Evolutionary conservation across 2,329 filamentous ascomycete genomes (phyloP).

Genomic region (Beauveria sp.): DNA sequence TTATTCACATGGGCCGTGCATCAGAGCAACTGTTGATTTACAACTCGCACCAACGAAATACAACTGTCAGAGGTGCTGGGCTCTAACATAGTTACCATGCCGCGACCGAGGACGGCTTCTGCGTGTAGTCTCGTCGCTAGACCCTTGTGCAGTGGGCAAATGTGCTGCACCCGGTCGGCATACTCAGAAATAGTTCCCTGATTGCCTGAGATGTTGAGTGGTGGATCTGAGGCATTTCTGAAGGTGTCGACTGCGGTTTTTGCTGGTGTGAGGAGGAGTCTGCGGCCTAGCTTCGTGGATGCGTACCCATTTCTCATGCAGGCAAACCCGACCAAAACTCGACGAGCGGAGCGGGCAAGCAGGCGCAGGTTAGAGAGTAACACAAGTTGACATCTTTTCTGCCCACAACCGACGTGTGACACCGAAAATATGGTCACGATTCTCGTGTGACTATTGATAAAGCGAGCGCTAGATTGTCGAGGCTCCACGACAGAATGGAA

Average conservation of each 20-base stretch:
- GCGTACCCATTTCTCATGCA: conserved; percentile 8
- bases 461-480: neutral
- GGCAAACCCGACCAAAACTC: neutral
- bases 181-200: neutral
- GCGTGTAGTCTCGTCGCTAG: conserved; percentile 2
- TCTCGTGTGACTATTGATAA: neutral
- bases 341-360: neutral
- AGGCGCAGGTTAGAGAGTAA: neutral
- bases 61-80: neutral
- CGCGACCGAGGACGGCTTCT: neutral
- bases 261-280: neutral
- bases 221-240: conserved; percentile 27
- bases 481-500: neutral
- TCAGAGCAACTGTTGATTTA: neutral
- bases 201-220: neutral
- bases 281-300: neutral
- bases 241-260: neutral
- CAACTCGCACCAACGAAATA: neutral
- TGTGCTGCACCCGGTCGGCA: neutral
- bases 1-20: neutral
- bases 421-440: neutral
- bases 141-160: neutral
- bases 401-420: neutral
- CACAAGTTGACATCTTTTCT: neutral
- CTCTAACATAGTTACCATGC: neutral